phyloP scores from a whole-genome alignment of 345 rosid species.

The Boechera divaricarpa region DNA sequence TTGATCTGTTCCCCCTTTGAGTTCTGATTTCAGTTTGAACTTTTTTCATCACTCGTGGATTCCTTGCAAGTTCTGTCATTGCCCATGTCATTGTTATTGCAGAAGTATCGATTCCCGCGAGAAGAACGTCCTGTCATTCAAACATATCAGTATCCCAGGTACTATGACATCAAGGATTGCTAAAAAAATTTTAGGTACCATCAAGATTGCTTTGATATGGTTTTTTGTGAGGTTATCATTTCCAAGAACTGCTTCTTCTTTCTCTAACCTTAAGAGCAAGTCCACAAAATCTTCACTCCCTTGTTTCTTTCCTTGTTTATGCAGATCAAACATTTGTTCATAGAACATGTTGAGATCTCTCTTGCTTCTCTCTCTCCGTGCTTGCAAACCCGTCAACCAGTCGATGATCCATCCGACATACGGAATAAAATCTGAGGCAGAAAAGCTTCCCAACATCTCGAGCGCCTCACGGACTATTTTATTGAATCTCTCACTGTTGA shows the following conservation, averaged over 20 bases:
- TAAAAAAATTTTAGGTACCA: slow-evolving; percentile 22
- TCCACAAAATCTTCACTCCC: slow-evolving; percentile 49
- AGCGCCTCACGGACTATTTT: slow-evolving; percentile 46
- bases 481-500: slow-evolving; percentile 40
- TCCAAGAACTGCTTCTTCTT: slow-evolving; percentile 36
- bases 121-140: slow-evolving; percentile 42
- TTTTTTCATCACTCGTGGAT: slow-evolving; percentile 52
- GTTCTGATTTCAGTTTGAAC: slow-evolving; percentile 50
- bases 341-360: slow-evolving; percentile 48
- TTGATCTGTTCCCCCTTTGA: slow-evolving; percentile 26
- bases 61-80: slow-evolving; percentile 50
- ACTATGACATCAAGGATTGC: background rate
- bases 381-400: slow-evolving; percentile 42
- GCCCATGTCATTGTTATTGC: slow-evolving; percentile 48
- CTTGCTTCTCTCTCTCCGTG: slow-evolving; percentile 41
- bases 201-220: slow-evolving; percentile 42
- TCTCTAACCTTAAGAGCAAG: slow-evolving; percentile 40
- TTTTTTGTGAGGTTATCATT: slow-evolving; percentile 29
- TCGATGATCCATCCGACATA: slow-evolving; percentile 52
- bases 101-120: slow-evolving; percentile 23
- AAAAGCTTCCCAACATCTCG: slow-evolving; percentile 45
- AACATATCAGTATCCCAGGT: background rate
- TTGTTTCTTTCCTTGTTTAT: slow-evolving; percentile 36
- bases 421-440: slow-evolving; percentile 53
- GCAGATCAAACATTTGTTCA: slow-evolving; percentile 52